phyloP scores from a whole-genome alignment of 805 yeast species.

The Wickerhamiella dianesei region DNA sequence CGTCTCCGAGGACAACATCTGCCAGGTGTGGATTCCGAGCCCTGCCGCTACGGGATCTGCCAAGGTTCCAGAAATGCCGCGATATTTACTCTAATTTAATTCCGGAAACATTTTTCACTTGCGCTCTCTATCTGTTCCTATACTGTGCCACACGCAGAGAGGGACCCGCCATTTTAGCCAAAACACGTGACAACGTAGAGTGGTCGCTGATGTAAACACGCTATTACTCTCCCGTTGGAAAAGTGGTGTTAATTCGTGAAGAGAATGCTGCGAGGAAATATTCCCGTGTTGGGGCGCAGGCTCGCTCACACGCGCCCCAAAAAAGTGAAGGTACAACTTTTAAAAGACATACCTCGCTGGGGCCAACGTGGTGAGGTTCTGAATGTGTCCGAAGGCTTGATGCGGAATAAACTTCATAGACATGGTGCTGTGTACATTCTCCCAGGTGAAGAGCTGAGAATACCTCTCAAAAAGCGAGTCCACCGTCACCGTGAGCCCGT shows the following conservation, averaged over 20 bases:
- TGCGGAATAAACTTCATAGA: slow-evolving; percentile 67
- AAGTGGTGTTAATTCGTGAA: background rate
- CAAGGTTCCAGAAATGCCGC: slow-evolving; percentile 4
- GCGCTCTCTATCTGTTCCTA: too few relatives aligned
- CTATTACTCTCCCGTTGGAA: background rate
- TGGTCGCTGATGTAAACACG: background rate
- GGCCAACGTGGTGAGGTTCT: slow-evolving; percentile 64
- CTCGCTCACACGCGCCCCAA: slow-evolving; percentile 17
- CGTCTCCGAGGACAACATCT: slow-evolving; percentile 56
- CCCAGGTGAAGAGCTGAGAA: slow-evolving; percentile 19
- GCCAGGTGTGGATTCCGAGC: slow-evolving; percentile 64
- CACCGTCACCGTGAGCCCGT: slow-evolving; percentile 2
- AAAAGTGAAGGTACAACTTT: slow-evolving; percentile 55
- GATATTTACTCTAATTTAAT: background rate
- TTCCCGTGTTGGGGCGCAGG: slow-evolving; percentile 4
- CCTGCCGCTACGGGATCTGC: slow-evolving; percentile 19
- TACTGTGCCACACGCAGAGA: too few relatives aligned
- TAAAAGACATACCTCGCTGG: slow-evolving; percentile 47
- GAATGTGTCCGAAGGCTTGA: slow-evolving; percentile 61
- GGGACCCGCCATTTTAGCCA: too few relatives aligned
- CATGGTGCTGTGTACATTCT: slow-evolving; percentile 65
- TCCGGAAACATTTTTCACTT: background rate
- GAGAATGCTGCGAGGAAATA: background rate
- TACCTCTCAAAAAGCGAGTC: slow-evolving; percentile 17
- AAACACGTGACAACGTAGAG: background rate